Evolutionary conservation across 2,329 filamentous ascomycete species (phyloP).

Genomic region (Paecilomyces niveus): DNA sequence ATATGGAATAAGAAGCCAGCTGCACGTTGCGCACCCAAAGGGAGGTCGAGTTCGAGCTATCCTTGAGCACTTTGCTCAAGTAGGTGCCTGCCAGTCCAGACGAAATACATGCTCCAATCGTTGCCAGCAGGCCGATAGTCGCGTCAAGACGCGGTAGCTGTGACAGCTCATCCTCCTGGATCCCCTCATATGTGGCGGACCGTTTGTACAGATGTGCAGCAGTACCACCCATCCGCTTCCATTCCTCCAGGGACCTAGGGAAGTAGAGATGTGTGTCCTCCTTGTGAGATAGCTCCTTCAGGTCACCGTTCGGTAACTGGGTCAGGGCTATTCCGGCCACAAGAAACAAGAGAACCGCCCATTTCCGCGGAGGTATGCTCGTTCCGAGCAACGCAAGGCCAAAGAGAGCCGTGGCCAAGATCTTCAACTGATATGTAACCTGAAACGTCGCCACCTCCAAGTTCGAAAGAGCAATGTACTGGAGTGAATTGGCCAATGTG

Average conservation of each 20-base stretch:
- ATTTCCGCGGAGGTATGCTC: constrained; percentile 64
- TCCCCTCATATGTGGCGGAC: constrained; percentile 87
- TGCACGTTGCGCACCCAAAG: constrained; percentile 95
- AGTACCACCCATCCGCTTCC: constrained; percentile 51
- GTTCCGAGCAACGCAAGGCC: constrained; percentile 70
- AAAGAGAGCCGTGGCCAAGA: constrained; percentile 82
- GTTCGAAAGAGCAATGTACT: constrained; percentile 87
- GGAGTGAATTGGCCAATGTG: constrained; percentile 85
- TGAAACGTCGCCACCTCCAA: constrained; percentile 90
- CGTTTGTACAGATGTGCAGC: constrained; percentile 53
- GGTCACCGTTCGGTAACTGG: constrained; percentile 61
- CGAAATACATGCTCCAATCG: constrained; percentile 67
- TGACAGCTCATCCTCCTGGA: constrained; percentile 55
- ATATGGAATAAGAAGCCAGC: constrained; percentile 86
- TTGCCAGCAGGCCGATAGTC: constrained; percentile 69
- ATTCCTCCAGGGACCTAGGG: constrained; percentile 70
- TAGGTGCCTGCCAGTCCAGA: constrained; percentile 73
- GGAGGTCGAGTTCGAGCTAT: constrained; percentile 66
- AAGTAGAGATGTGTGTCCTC: constrained; percentile 60
- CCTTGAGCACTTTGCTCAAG: constrained; percentile 77
- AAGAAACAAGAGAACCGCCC: constrained; percentile 71
- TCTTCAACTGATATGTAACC: constrained; percentile 89
- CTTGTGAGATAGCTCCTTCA: constrained; percentile 44
- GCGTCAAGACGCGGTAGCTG: constrained; percentile 61
- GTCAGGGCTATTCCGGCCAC: constrained; percentile 79